Evolutionary conservation across 164 flowering plant species (phyloP).

Genomic region (Brasenia schreberi): DNA sequence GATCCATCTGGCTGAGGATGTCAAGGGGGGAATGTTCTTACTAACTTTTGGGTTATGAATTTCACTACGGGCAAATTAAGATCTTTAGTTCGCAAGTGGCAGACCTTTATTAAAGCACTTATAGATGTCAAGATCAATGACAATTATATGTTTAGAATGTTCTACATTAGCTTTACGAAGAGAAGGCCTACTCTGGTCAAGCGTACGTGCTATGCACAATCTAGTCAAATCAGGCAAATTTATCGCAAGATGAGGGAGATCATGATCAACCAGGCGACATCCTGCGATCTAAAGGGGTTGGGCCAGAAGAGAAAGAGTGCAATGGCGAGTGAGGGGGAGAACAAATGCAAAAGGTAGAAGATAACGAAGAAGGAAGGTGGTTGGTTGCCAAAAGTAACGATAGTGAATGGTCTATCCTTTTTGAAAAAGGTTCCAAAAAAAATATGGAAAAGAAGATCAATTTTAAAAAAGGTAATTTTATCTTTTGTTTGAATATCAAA

Average conservation of each 20-base stretch:
- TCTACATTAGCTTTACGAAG: constrained; percentile 29
- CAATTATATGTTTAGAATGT: constrained; percentile 19
- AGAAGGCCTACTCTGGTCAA: constrained; percentile 28
- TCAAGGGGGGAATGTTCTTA: constrained; percentile 31
- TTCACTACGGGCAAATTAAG: constrained; percentile 29
- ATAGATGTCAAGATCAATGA: constrained; percentile 29
- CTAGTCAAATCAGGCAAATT: constrained; percentile 29
- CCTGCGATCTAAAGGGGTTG: constrained; percentile 26
- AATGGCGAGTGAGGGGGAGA: no score
- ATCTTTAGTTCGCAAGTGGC: constrained; percentile 33
- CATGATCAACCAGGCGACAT: constrained; percentile 24
- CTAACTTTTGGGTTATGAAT: constrained; percentile 30
- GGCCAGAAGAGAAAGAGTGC: constrained; percentile 8
- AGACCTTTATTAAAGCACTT: constrained; percentile 29
- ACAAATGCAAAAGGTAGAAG: no score
- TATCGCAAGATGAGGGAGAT: constrained; percentile 28
- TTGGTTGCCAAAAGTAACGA: no score
- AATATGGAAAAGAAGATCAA: no score
- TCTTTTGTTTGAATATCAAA: no score
- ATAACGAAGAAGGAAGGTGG: no score
- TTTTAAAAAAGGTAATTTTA: no score
- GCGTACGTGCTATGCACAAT: constrained; percentile 23
- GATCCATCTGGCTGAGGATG: constrained; percentile 24
- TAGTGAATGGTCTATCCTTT: no score
- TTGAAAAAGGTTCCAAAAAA: no score